Conservation (phyloP, 257 asterid genomes). For the Solanum tacnaense region DNA sequence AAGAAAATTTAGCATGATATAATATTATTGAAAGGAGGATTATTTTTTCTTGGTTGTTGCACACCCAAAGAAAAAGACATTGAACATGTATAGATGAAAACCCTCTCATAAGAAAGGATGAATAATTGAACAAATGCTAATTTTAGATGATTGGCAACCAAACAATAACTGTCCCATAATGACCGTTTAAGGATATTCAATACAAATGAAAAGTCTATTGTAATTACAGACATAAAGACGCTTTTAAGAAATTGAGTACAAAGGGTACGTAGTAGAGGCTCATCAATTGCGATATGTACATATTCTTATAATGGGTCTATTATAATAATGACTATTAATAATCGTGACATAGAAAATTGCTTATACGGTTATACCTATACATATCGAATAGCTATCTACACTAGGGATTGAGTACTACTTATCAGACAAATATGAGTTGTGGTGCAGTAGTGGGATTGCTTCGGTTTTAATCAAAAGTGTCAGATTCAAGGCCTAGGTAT, state of each 20-base stretch:
- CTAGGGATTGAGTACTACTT: not conserved
- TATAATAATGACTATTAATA: not conserved
- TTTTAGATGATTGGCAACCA: not conserved
- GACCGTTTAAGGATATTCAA: not conserved
- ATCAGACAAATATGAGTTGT: not conserved
- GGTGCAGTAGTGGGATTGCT: not conserved
- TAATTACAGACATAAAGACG: not conserved
- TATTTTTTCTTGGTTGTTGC: too few species aligned
- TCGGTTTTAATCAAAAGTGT: too few species aligned
- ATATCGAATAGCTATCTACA: not conserved
- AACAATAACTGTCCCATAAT: not conserved
- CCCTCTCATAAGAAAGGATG: not conserved
- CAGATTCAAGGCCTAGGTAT: not conserved
- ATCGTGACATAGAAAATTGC: not conserved
- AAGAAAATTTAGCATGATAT: too few species aligned
- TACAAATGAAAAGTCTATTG: not conserved
- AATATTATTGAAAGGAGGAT: too few species aligned
- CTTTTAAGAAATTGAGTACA: not conserved
- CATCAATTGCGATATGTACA: not conserved
- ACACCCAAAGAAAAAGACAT: too few species aligned
- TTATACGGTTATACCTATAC: not conserved
- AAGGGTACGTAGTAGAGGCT: not conserved
- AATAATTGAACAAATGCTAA: not conserved
- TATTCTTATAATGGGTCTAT: not conserved
- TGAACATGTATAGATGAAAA: too few species aligned